Conservation (phyloP, 768 basidiomycete species). For the Solioccasus polychromus region DNA sequence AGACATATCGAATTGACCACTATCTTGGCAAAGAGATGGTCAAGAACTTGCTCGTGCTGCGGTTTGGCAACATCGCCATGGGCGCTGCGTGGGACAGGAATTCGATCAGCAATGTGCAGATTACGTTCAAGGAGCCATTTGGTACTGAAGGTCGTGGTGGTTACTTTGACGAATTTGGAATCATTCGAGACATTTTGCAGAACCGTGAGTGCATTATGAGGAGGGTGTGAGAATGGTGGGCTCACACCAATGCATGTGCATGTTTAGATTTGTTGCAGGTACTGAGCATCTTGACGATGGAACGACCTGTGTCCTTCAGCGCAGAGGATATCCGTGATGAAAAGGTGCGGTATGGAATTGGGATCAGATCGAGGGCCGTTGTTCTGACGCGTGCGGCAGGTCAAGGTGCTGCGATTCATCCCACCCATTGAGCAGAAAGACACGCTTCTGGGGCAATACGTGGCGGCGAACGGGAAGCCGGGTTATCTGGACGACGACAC, state of each 20-base stretch:
- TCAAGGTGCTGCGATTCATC: constrained; percentile 93
- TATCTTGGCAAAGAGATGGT: constrained; percentile 99
- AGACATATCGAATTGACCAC: constrained; percentile 99
- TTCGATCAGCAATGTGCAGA: constrained; percentile 94
- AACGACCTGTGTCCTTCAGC: constrained; percentile 95
- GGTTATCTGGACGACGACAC: constrained; percentile 98
- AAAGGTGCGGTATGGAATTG: constrained; percentile 57
- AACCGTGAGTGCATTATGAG: constrained; percentile 70
- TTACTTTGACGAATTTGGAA: constrained; percentile 99
- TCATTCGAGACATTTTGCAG: constrained; percentile 96
- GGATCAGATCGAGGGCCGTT: background rate
- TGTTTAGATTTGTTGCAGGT: constrained; percentile 87
- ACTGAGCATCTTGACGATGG: constrained; percentile 93
- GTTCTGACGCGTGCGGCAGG: constrained; percentile 46
- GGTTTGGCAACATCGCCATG: constrained; percentile 93
- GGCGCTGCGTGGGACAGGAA: constrained; percentile 93
- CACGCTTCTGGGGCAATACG: constrained; percentile 93
- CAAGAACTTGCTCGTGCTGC: constrained; percentile 93
- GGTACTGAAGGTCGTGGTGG: constrained; percentile 99
- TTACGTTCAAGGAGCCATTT: constrained; percentile 99
- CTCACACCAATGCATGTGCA: constrained; percentile 16
- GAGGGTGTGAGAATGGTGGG: constrained; percentile 6
- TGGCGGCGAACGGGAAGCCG: constrained; percentile 85
- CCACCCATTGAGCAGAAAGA: constrained; percentile 75
- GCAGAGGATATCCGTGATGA: constrained; percentile 98